These are phyloP conservation scores for Elaphomyces granulatus DNA, from an alignment of 495 filamentous ascomycete species.

Conservation along the genomic window DNA sequence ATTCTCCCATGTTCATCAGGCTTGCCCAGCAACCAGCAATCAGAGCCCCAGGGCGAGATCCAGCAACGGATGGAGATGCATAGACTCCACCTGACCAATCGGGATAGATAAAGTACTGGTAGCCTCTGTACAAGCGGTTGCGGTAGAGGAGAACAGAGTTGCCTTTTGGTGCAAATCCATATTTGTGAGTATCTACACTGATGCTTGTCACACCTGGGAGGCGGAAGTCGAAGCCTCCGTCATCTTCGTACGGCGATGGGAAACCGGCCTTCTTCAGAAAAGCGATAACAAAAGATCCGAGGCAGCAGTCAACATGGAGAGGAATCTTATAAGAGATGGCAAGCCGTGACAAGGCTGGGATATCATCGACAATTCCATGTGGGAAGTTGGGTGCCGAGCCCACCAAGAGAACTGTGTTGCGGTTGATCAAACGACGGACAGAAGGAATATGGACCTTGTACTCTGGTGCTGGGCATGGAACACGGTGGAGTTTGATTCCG, in stretches of 20 bases:
- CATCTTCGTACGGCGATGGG: conserved; percentile 42
- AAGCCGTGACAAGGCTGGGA: conserved; percentile 68
- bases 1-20: conserved; percentile 74
- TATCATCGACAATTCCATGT: conserved; percentile 95
- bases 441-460: conserved; percentile 69
- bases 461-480: conserved; percentile 67
- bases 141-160: conserved; percentile 89
- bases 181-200: conserved; percentile 95
- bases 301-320: conserved; percentile 93
- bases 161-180: conserved; percentile 96
- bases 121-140: conserved; percentile 53
- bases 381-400: conserved; percentile 96
- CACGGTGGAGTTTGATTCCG: conserved; percentile 84
- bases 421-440: conserved; percentile 77
- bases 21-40: conserved; percentile 92
- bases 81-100: conserved; percentile 96
- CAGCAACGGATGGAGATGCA: conserved; percentile 78
- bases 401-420: conserved; percentile 91
- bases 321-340: conserved; percentile 66
- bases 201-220: conserved; percentile 90
- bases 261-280: conserved; percentile 87
- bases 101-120: conserved; percentile 93
- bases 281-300: conserved; percentile 87
- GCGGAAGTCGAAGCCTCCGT: conserved; percentile 82
- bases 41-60: conserved; percentile 80